Evolutionary conservation across 306 rosid species (phyloP), one percentile per base, ranked within the genome.

Genomic region (Mimosa bimucronata): DNA sequence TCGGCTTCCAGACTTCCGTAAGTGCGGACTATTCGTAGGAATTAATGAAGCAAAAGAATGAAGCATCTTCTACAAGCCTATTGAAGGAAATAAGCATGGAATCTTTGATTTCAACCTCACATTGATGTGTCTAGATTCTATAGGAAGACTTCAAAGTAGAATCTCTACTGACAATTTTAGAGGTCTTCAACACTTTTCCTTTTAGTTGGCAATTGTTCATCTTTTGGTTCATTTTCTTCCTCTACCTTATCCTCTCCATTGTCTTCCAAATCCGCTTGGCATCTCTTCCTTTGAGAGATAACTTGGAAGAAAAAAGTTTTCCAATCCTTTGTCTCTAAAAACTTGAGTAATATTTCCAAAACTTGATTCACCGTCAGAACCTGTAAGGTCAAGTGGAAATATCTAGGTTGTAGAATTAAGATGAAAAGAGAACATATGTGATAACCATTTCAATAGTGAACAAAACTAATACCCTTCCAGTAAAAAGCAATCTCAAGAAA

Each of bases 281-380:
- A 71, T 89, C 92, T 84, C 81, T 95, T 95, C 83, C 97, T 88
- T 70, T 85, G 98, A 55, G 98, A 97, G 80, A 95, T 89, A 67
- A 92, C 98, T 25, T 86, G 84, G 73, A 92, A 92, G 87, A 95
- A 90, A 48, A 97, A 87, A 52, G 84, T 81, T 79, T 87, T 88
- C 98, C 98, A 95, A n/a, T n/a, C n/a, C n/a, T n/a, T n/a, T n/a
- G n/a, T n/a, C n/a, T n/a, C n/a, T n/a, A n/a, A n/a, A n/a, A 81
- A 91, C 87, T 90, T 92, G 76, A 86, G 85, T 15, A 86, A 44
- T 86, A 86, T 86, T 80, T 86, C 89, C 3, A 83, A 76, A 79
- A 90, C 98, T 92, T 95, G 98, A 88, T 95, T 95, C 86, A 92
- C 98, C 12, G 98, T 91, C 31, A 92, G 98, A 11, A 95, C 97